A percentile compares a stretch with the other conserved stretches of the same genome.
Conservation (phyloP, 441 rosid species). For the Adansonia grandidieri region DNA sequence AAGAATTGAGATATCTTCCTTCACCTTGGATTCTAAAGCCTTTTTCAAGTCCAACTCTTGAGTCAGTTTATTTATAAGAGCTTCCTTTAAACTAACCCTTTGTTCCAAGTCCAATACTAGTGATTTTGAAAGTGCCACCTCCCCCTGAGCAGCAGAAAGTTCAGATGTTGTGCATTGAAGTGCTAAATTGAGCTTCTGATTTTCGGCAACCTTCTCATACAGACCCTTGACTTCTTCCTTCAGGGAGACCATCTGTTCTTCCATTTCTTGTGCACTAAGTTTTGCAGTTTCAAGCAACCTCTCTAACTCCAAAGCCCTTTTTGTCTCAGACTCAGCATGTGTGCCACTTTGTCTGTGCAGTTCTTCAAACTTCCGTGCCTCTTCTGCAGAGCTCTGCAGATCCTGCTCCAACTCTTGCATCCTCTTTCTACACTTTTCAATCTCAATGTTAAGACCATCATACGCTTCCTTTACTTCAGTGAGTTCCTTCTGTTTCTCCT, state of each 20-base stretch:
- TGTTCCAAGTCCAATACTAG: slow-evolving; percentile 59
- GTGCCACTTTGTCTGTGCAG: slow-evolving; percentile 75
- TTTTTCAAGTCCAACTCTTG: no score
- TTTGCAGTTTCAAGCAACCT: slow-evolving; percentile 68
- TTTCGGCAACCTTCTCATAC: slow-evolving; percentile 65
- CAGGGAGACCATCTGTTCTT: slow-evolving; percentile 47
- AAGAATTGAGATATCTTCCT: slow-evolving; percentile 56
- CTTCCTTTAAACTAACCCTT: slow-evolving; percentile 66
- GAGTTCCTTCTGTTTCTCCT: slow-evolving; percentile 73
- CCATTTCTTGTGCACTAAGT: slow-evolving; percentile 59
- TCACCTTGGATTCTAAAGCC: slow-evolving; percentile 47
- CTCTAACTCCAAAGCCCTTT: slow-evolving; percentile 75
- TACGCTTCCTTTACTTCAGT: slow-evolving; percentile 74
- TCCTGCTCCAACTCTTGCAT: slow-evolving; percentile 67
- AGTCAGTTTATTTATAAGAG: slow-evolving; percentile 53
- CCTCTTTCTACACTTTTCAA: slow-evolving; percentile 65
- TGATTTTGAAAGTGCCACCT: slow-evolving; percentile 60
- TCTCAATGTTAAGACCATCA: slow-evolving; percentile 62
- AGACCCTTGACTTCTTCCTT: slow-evolving; percentile 77
- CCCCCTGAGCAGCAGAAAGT: slow-evolving; percentile 72
- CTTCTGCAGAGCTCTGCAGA: slow-evolving; percentile 55
- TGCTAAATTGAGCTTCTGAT: slow-evolving; percentile 68
- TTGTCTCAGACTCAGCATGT: slow-evolving; percentile 74
- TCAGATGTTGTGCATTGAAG: slow-evolving; percentile 60
- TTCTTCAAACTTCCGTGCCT: slow-evolving; percentile 76